Evolutionary conservation across 2,329 filamentous ascomycete species (phyloP), one percentile per base, ranked within the genome.

Genomic region (Atkinsonella texensis): DNA sequence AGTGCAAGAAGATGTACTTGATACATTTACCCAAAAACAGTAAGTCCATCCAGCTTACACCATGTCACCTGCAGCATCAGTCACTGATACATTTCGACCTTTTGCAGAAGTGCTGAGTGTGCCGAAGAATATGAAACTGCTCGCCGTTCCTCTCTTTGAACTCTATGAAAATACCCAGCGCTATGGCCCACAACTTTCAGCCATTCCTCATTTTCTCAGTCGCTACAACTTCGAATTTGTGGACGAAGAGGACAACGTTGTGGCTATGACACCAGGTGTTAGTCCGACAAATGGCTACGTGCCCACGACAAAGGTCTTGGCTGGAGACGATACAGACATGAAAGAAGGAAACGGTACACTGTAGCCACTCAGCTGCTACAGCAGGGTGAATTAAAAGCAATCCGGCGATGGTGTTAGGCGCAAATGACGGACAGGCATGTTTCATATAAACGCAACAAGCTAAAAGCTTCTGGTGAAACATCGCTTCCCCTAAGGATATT

Each of bases 121-220:
- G 9, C 93, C 93, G 0, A 98, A 98, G 74, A 98, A 98, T 71
- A 97, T 98, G 93, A 98, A 98, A 68, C 82, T 98, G 23, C 84
- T 98, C 41, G 93, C 93, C 1, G 93, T 98, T 1, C 93, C 93
- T 0, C 77, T 98, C 1, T 97, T 97, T 70, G 93, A 98, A 71
- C 81, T 98, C 40, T 98, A 98, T 74, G 93, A 98, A 63, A 98
- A 98, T 69, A 95, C 89, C 0, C 86, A 85, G 12, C 79, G 93
- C 54, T 98, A 98, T 65, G 93, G 93, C 0, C 93, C 93, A 4
- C 93, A 98, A 66, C 81, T 98, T 15, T 95, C 90, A 1, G 93
- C 93, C 1, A 97, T 98, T 52, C 93, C 93, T 0, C 93, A 98
- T 66, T 77, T 97, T 4, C 79, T 98, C 11, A 95, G 89, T 57